A percentile compares a stretch with the other conserved stretches of the same genome.
phyloP scores from a whole-genome alignment of 257 asterid species.

The Ballota nigra region DNA sequence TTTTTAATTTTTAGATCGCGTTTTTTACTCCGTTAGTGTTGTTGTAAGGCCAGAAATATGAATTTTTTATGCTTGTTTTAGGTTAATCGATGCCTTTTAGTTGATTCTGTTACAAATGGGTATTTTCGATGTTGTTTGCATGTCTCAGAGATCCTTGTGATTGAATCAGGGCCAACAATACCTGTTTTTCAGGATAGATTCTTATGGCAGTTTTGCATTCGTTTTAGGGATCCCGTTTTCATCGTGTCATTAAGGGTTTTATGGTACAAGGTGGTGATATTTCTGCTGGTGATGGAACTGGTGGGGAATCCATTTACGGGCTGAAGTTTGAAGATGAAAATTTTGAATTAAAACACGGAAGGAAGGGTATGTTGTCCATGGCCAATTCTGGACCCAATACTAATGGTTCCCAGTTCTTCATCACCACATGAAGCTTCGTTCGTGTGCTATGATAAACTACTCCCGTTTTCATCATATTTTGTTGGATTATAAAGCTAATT shows the following conservation, averaged over 20 bases:
- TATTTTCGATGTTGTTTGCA: neutral
- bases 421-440: too few relatives aligned
- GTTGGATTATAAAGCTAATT: too few relatives aligned
- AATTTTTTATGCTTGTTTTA: neutral
- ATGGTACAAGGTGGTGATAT: slow-evolving; percentile 98
- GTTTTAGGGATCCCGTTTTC: slow-evolving; percentile 69
- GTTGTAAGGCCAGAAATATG: slow-evolving; percentile 4
- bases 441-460: too few relatives aligned
- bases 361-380: slow-evolving; percentile 93
- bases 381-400: slow-evolving; percentile 89
- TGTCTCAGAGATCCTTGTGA: slow-evolving; percentile 9
- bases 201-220: slow-evolving; percentile 20
- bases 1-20: too few relatives aligned
- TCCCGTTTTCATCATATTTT: too few relatives aligned
- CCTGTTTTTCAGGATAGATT: slow-evolving; percentile 17
- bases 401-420: slow-evolving; percentile 88
- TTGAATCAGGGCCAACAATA: slow-evolving; percentile 21
- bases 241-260: slow-evolving; percentile 88
- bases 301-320: slow-evolving; percentile 95
- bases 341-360: slow-evolving; percentile 79
- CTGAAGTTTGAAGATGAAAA: slow-evolving; percentile 86
- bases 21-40: neutral
- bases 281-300: slow-evolving; percentile 89
- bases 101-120: slow-evolving; percentile 4
- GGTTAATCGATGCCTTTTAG: slow-evolving; percentile 5